phyloP scores from a whole-genome alignment of 768 basidiomycete species.

The Dioszegia hungarica region DNA sequence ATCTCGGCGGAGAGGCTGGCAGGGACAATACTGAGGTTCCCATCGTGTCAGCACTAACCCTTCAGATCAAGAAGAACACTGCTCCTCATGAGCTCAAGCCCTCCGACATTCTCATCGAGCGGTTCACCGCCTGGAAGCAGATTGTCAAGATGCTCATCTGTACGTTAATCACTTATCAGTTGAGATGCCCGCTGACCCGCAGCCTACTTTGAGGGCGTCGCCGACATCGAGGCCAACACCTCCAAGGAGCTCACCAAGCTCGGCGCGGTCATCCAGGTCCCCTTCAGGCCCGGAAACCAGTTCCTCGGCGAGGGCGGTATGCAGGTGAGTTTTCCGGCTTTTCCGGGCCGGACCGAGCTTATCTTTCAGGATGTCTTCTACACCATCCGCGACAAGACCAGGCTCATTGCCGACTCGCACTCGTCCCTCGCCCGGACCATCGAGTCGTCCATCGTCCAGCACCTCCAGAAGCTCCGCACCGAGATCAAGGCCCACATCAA shows the following conservation, averaged over 20 bases:
- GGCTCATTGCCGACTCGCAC: slow-evolving; percentile 89
- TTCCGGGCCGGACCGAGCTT: background rate
- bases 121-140: slow-evolving; percentile 69
- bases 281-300: slow-evolving; percentile 91
- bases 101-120: slow-evolving; percentile 93
- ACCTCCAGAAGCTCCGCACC: slow-evolving; percentile 84
- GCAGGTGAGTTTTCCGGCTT: slow-evolving; percentile 55
- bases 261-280: slow-evolving; percentile 92
- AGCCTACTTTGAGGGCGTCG: slow-evolving; percentile 72
- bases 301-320: slow-evolving; percentile 97
- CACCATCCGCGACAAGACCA: slow-evolving; percentile 85
- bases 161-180: slow-evolving; percentile 13
- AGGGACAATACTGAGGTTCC: too few species aligned
- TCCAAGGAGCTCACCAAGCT: slow-evolving; percentile 89
- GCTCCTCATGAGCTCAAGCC: slow-evolving; percentile 84
- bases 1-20: too few species aligned
- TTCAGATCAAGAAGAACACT: slow-evolving; percentile 80
- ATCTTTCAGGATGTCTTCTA: slow-evolving; percentile 79
- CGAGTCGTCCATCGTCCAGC: slow-evolving; percentile 94
- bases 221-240: slow-evolving; percentile 91
- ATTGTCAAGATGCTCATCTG: slow-evolving; percentile 89
- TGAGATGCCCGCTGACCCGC: background rate
- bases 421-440: slow-evolving; percentile 93
- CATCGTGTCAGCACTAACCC: too few species aligned
- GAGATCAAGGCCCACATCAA: slow-evolving; percentile 99